A percentile compares a stretch with the other conserved stretches of the same genome.
phyloP scores from a whole-genome alignment of 176 grass and related monocot genomes.

The Guadua angustifolia region DNA sequence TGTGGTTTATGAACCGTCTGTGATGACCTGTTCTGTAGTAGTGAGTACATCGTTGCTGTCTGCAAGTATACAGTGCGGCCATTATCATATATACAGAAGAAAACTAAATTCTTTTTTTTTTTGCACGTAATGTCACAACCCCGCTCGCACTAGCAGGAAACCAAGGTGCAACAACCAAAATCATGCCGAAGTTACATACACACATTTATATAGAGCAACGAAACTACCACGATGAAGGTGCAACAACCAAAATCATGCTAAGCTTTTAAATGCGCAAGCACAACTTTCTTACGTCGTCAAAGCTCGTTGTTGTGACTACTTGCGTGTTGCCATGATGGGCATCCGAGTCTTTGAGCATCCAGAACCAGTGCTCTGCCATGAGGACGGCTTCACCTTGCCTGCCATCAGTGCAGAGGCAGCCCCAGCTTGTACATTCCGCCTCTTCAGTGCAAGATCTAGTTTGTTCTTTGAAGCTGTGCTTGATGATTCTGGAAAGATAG shows the following conservation, averaged over 20 bases:
- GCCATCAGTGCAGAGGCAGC: conserved; percentile 58
- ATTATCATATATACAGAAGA: not conserved
- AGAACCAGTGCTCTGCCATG: conserved; percentile 53
- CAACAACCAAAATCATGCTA: not conserved
- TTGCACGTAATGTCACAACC: not conserved
- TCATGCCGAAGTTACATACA: not conserved
- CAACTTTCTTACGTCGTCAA: not conserved
- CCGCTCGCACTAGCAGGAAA: not conserved
- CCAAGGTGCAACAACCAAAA: not conserved
- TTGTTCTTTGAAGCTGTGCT: no score
- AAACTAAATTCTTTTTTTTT: not conserved
- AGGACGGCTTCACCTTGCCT: conserved; percentile 65
- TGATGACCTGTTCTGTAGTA: no score
- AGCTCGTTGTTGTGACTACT: not conserved
- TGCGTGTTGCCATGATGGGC: conserved; percentile 40
- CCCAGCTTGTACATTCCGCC: conserved; percentile 70
- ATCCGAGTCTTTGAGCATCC: conserved; percentile 32
- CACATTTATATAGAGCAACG: not conserved
- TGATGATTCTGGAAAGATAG: conserved; percentile 72
- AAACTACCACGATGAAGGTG: not conserved
- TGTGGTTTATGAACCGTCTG: no score
- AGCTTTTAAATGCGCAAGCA: not conserved
- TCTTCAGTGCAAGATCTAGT: conserved; percentile 63
- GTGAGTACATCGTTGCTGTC: no score
- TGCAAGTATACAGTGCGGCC: not conserved